A percentile compares a stretch with the other conserved stretches of the same genome.
Conservation (phyloP, 305 asterid genomes). For the Plantago lanceolata region DNA sequence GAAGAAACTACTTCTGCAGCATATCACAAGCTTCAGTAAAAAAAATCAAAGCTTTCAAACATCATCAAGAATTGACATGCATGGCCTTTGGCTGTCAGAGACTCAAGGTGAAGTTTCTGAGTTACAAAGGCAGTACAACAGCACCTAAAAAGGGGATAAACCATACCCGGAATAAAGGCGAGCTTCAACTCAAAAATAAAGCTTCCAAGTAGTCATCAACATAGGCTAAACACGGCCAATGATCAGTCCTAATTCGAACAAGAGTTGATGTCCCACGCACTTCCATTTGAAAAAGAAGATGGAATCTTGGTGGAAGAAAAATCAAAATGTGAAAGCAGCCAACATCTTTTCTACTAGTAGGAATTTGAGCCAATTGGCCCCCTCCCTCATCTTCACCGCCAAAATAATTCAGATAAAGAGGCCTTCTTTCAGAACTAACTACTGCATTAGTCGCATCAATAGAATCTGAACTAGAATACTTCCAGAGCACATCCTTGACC, state of each 20-base stretch:
- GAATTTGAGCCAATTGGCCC: conserved; percentile 19
- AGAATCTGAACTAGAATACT: conserved; percentile 34
- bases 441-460: conserved; percentile 37
- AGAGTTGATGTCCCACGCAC: conserved; percentile 61
- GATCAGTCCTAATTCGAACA: conserved; percentile 83
- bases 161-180: conserved; percentile 4
- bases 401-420: conserved; percentile 67
- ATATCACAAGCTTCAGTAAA: conserved; percentile 1
- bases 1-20: background rate
- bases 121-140: conserved; percentile 13
- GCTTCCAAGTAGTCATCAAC: conserved; percentile 90
- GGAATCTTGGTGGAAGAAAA: conserved; percentile 91
- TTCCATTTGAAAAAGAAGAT: conserved; percentile 90
- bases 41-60: conserved; percentile 1
- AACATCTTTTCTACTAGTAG: conserved; percentile 37
- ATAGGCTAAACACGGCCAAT: conserved; percentile 96
- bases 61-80: background rate
- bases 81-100: background rate
- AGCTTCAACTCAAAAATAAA: conserved; percentile 43
- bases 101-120: background rate
- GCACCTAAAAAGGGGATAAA: conserved; percentile 7
- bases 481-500: conserved; percentile 54
- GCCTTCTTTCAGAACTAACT: conserved; percentile 43
- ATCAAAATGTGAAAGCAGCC: conserved; percentile 65
- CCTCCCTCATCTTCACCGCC: conserved; percentile 53